phyloP scores from a whole-genome alignment of 1,284 basidiomycete genomes.

The Boletellus deceptivus region DNA sequence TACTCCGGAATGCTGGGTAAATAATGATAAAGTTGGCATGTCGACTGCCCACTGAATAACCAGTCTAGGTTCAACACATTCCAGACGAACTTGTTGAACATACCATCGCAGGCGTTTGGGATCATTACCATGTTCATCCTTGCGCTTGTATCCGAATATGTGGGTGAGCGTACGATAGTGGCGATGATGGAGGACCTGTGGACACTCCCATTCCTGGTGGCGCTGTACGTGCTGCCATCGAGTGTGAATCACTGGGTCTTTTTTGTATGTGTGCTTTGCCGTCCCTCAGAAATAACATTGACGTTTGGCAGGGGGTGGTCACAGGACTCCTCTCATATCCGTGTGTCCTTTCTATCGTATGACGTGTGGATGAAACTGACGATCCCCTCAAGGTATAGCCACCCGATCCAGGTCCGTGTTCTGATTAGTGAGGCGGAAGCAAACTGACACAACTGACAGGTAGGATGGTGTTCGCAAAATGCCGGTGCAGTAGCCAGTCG shows the following conservation, averaged over 20 bases:
- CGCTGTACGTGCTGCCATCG: slow-evolving; percentile 11
- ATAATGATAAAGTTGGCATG: background rate
- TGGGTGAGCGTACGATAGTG: slow-evolving; percentile 46
- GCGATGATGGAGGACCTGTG: slow-evolving; percentile 51
- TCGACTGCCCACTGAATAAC: background rate
- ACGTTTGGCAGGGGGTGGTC: slow-evolving; percentile 24
- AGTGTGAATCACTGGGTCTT: slow-evolving; percentile 12
- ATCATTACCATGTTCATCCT: slow-evolving; percentile 46
- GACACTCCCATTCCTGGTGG: slow-evolving; percentile 36
- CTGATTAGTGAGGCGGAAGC: too few relatives aligned
- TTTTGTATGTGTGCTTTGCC: slow-evolving; percentile 6
- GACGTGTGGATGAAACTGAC: background rate
- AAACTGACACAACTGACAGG: slow-evolving; percentile 31
- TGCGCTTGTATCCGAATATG: slow-evolving; percentile 44
- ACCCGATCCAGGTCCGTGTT: slow-evolving; percentile 35
- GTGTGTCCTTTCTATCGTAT: slow-evolving; percentile 22
- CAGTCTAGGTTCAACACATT: slow-evolving; percentile 54
- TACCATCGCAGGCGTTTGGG: slow-evolving; percentile 48
- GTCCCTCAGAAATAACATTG: background rate
- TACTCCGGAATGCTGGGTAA: slow-evolving; percentile 55
- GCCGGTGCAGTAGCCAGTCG: slow-evolving; percentile 52
- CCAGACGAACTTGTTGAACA: slow-evolving; percentile 58
- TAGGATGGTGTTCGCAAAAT: slow-evolving; percentile 57
- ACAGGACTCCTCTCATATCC: slow-evolving; percentile 34
- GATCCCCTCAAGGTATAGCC: slow-evolving; percentile 26